phyloP scores from a whole-genome alignment of 139 green algal species.

The Ulvella scutata region DNA sequence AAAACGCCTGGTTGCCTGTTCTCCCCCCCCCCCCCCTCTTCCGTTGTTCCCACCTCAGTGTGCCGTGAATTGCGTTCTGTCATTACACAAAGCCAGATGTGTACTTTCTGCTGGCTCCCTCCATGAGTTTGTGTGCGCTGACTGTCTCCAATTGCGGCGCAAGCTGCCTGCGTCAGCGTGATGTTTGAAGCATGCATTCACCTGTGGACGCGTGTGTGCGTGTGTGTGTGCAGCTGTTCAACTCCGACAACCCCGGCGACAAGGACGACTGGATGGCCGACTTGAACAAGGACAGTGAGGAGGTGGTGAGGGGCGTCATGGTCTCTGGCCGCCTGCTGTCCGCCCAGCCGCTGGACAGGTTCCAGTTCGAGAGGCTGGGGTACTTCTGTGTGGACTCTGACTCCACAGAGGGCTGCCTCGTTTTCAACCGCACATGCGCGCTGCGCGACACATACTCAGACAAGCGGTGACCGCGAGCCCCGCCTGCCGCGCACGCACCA shows the following conservation, averaged over 20 bases:
- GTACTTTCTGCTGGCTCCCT: no score
- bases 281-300: slow-evolving; percentile 49
- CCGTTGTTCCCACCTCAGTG: no score
- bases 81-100: no score
- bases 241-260: slow-evolving; percentile 33
- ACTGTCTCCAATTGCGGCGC: no score
- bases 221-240: slow-evolving; percentile 87
- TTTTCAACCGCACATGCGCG: slow-evolving; percentile 87
- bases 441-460: slow-evolving; percentile 49
- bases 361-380: slow-evolving; percentile 91
- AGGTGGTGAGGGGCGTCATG: slow-evolving; percentile 14
- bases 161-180: not conserved
- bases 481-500: no score
- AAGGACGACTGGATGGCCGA: slow-evolving; percentile 70
- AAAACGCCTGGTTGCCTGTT: no score
- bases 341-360: slow-evolving; percentile 38
- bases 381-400: slow-evolving; percentile 83
- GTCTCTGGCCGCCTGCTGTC: slow-evolving; percentile 11
- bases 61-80: no score
- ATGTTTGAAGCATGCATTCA: slow-evolving; percentile 7
- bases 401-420: slow-evolving; percentile 29
- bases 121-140: no score
- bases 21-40: no score
- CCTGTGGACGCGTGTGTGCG: slow-evolving; percentile 15
- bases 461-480: slow-evolving; percentile 8